Conservation (phyloP, 2,329 filamentous ascomycete genomes). For the Xylaria sp. region DNA sequence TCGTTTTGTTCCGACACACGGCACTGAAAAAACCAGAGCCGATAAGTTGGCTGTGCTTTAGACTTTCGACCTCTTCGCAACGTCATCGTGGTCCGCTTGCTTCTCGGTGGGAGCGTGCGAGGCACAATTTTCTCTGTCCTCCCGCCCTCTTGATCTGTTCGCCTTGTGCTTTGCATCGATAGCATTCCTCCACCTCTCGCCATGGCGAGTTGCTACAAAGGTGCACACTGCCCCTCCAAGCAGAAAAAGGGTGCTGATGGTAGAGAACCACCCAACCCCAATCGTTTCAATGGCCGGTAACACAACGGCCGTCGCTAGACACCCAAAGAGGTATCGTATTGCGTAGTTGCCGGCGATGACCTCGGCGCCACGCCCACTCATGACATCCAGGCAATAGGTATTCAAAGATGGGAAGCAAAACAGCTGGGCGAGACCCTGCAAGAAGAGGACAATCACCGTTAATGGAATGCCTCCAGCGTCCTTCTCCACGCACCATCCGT, state of each 20-base stretch:
- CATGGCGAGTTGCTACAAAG: conserved; percentile 54
- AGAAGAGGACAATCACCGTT: conserved; percentile 78
- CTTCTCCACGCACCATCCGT: conserved; percentile 63
- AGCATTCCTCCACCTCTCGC: conserved; percentile 54
- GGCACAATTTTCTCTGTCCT: conserved; percentile 34
- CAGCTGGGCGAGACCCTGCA: conserved; percentile 78
- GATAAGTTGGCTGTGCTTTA: conserved; percentile 10
- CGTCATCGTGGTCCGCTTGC: conserved; percentile 10
- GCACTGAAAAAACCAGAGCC: neutral
- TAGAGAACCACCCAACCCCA: conserved; percentile 85
- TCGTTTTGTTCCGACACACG: neutral
- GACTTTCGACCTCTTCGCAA: conserved; percentile 5
- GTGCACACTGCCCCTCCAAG: conserved; percentile 52
- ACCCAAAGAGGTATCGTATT: conserved; percentile 79
- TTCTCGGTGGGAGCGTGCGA: conserved; percentile 22
- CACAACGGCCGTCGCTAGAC: conserved; percentile 75
- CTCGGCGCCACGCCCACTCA: conserved; percentile 76
- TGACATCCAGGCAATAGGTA: conserved; percentile 85
- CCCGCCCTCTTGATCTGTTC: conserved; percentile 28
- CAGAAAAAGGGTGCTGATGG: conserved; percentile 58
- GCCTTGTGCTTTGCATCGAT: conserved; percentile 49
- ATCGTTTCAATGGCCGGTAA: conserved; percentile 79
- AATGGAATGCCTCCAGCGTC: conserved; percentile 64
- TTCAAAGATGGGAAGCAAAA: conserved; percentile 82
- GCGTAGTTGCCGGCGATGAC: conserved; percentile 86